Percentiles rank a stretch among this genome's conserved stretches.
Evolutionary conservation across 176 grass and related monocot species (phyloP).

Genomic region (Tillandsia fasciculata): DNA sequence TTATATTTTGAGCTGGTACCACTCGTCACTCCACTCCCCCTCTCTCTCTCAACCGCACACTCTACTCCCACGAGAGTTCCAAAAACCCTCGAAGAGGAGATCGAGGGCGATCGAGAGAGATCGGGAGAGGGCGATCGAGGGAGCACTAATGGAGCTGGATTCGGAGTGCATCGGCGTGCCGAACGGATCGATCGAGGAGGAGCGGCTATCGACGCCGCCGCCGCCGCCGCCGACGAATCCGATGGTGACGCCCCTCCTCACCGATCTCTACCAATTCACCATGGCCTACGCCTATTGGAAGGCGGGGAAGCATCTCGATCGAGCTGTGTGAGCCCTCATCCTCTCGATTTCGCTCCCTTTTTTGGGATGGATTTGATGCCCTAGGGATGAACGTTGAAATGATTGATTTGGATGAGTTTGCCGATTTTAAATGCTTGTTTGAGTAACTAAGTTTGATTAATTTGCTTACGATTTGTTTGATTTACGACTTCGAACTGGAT

Average conservation of each 20-base stretch:
- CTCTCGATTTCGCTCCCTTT: neutral
- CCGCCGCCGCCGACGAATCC: conserved; percentile 65
- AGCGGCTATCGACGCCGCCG: neutral
- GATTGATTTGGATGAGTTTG: neutral
- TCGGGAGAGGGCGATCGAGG: too few relatives aligned
- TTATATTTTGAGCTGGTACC: too few relatives aligned
- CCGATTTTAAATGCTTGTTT: neutral
- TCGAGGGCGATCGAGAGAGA: too few relatives aligned
- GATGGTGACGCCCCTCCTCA: conserved; percentile 88
- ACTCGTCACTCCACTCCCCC: too few relatives aligned
- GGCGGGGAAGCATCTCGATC: conserved; percentile 84
- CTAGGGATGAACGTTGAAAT: neutral
- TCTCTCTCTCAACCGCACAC: too few relatives aligned
- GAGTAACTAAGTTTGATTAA: neutral
- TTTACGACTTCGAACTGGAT: neutral
- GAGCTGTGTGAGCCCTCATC: conserved; percentile 48
- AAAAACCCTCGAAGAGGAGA: too few relatives aligned
- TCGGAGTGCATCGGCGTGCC: conserved; percentile 9
- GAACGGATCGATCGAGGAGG: conserved; percentile 27
- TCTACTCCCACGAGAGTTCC: too few relatives aligned
- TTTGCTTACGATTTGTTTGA: neutral
- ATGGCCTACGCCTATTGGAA: conserved; percentile 99
- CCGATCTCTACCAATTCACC: conserved; percentile 98
- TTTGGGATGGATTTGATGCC: neutral
- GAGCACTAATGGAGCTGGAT: neutral